Evolutionary conservation across 2,329 filamentous ascomycete species (phyloP).

Genomic region (Cytospora schulzeri): DNA sequence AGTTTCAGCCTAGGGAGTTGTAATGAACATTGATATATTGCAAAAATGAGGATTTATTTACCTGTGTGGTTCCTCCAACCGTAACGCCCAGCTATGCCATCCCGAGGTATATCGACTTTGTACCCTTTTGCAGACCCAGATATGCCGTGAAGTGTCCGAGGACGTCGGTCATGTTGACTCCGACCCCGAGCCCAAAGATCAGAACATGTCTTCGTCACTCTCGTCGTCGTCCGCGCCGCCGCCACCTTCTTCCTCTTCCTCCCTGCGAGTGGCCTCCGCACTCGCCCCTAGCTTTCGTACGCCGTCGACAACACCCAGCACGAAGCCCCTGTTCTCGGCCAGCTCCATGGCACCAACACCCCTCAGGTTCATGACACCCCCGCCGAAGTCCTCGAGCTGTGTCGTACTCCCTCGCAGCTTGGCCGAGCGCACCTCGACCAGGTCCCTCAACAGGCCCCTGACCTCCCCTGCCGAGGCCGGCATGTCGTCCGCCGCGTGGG

Average conservation of each 20-base stretch:
- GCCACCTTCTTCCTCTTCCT: slow-evolving; percentile 71
- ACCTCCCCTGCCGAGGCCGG: slow-evolving; percentile 69
- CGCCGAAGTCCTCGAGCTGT: slow-evolving; percentile 69
- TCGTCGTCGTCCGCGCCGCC: slow-evolving; percentile 64
- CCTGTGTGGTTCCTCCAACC: slow-evolving; percentile 19
- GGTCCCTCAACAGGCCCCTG: slow-evolving; percentile 73
- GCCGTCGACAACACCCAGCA: slow-evolving; percentile 84
- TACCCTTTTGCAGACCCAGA: neutral
- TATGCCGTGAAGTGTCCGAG: slow-evolving; percentile 11
- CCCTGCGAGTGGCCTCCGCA: slow-evolving; percentile 74
- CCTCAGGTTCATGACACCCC: slow-evolving; percentile 67
- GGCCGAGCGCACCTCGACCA: slow-evolving; percentile 85
- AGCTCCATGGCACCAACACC: slow-evolving; percentile 94
- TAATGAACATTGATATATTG: neutral
- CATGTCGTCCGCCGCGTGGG: slow-evolving; percentile 83
- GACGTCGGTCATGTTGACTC: neutral
- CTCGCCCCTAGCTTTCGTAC: slow-evolving; percentile 81
- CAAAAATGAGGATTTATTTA: slow-evolving; percentile 1
- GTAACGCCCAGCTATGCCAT: slow-evolving; percentile 27
- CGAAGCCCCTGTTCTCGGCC: slow-evolving; percentile 81
- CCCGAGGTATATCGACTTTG: slow-evolving; percentile 5
- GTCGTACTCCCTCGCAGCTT: slow-evolving; percentile 80
- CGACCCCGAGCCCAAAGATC: neutral
- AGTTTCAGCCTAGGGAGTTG: neutral
- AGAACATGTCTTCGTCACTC: slow-evolving; percentile 55